A percentile compares a stretch with the other conserved stretches of the same genome.
These are phyloP conservation scores for Diospyros kaki DNA, from an alignment of 148 eudicot species.

Conservation along the genomic window DNA sequence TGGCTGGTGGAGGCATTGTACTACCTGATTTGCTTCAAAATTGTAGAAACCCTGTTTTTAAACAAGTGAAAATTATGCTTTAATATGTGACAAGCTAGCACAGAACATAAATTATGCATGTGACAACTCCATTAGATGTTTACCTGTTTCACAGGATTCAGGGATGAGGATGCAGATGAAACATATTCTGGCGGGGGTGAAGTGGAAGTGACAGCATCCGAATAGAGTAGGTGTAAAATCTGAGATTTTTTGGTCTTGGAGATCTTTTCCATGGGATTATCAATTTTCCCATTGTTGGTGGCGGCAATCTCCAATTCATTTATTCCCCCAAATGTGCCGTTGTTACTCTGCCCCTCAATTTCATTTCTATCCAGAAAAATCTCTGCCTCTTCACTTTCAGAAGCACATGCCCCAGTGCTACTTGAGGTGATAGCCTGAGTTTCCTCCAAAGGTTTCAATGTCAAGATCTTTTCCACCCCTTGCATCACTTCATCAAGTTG, in stretches of 20 bases:
- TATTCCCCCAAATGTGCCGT: conserved; percentile 3
- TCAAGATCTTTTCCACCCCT: conserved; percentile 25
- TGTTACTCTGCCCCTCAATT: conserved; percentile 12
- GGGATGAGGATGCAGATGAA: conserved; percentile 15
- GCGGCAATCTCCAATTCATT: conserved; percentile 12
- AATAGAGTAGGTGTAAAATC: not conserved
- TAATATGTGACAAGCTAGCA: not conserved
- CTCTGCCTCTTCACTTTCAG: conserved; percentile 24
- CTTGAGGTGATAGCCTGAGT: conserved; percentile 16
- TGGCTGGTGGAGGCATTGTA: conserved; percentile 12
- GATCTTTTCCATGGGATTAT: conserved; percentile 6
- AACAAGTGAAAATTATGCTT: not conserved
- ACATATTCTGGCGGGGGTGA: conserved; percentile 8
- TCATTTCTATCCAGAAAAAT: conserved; percentile 14
- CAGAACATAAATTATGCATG: not conserved
- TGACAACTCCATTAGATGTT: not conserved
- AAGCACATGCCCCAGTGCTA: conserved; percentile 14
- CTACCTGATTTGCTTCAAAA: conserved; percentile 17
- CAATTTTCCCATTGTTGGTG: conserved; percentile 6
- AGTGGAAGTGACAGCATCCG: not conserved
- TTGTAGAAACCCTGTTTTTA: conserved; percentile 10
- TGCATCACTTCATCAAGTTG: conserved; percentile 20
- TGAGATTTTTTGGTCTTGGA: conserved; percentile 5
- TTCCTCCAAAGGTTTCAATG: conserved; percentile 13
- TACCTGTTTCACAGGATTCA: conserved; percentile 20